Base-by-base conservation (phyloP, 2,329 filamentous ascomycete genomes). In the Fusarium secorum region DNA sequence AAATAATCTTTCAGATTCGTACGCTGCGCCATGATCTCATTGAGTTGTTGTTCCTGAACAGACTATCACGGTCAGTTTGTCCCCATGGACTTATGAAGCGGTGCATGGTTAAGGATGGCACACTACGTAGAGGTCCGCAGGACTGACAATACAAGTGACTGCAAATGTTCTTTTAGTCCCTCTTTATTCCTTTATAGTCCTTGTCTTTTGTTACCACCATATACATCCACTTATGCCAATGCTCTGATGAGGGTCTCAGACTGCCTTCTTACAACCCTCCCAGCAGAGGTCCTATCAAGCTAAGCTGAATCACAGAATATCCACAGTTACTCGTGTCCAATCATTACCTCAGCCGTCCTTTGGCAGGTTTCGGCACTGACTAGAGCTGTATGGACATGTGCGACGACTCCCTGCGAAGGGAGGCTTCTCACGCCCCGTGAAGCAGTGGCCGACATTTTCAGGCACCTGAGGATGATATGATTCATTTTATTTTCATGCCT, bases 111-210 rank as follows among this genome's bases (percentile, higher is more conserved):
- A 10, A 30, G 44, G 9, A 30, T 46, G 26, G 20, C 13, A 30
- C 13, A 46, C 18, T n/a, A 5, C 17, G 18, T 14, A 28, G 18
- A 30, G 26, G 24, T 28, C 14, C 11, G 6, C 20, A 30, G 13
- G 44, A 3, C 26, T 46, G 9, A n/a, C 9, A n/a, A n/a, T 18
- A 2, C 26, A 28, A 15, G 44, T 30, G 24, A 26, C 15, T 46
- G 13, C 17, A 28, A 17, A 28, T 9, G 13, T 5, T 10, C 9
- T 10, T 5, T 14, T 20, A 5, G 11, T 10, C 8, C 6, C 18
- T n/a, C 18, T 20, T 15, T 15, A 46, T 15, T 30, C 9, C 13
- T 28, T 11, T 15, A 7, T 5, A 0, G 7, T 28, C 3, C 0
- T 17, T 14, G 14, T 30, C 5, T 13, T n/a, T 30, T 44, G 6